Conservation (phyloP, 768 basidiomycete species). For the Boletus fagicola region DNA sequence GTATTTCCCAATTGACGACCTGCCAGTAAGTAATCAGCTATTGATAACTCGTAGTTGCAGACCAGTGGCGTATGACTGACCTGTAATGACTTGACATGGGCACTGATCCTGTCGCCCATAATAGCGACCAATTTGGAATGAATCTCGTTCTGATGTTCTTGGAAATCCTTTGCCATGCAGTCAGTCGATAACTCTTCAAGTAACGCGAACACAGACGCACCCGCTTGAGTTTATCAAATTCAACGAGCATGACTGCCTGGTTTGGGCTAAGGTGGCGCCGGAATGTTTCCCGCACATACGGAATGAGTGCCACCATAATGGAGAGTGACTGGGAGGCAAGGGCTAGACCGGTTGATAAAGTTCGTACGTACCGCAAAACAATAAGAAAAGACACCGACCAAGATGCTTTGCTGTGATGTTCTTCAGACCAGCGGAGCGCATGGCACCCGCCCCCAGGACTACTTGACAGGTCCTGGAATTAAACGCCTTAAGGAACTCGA, state of each 20-base stretch:
- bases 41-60: background rate
- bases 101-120: constrained; percentile 91
- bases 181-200: constrained; percentile 5
- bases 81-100: constrained; percentile 82
- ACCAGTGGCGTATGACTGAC: constrained; percentile 38
- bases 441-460: constrained; percentile 97
- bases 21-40: constrained; percentile 31
- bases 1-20: constrained; percentile 76
- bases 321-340: constrained; percentile 96
- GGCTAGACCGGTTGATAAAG: constrained; percentile 45
- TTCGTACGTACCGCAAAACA: constrained; percentile 17
- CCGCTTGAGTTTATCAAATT: constrained; percentile 98
- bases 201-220: constrained; percentile 44
- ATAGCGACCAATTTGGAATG: constrained; percentile 96
- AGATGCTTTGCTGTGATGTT: constrained; percentile 99
- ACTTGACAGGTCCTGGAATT: constrained; percentile 98
- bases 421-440: constrained; percentile 95
- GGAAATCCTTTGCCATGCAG: constrained; percentile 67
- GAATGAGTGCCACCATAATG: constrained; percentile 89
- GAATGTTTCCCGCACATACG: constrained; percentile 94
- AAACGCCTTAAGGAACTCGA: constrained; percentile 96
- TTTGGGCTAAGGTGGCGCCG: constrained; percentile 90
- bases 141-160: constrained; percentile 99
- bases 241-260: constrained; percentile 94
- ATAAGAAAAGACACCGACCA: constrained; percentile 47